These are phyloP conservation scores for Peterozyma toletana DNA, from an alignment of 805 yeast genomes.

Conservation along the genomic window DNA sequence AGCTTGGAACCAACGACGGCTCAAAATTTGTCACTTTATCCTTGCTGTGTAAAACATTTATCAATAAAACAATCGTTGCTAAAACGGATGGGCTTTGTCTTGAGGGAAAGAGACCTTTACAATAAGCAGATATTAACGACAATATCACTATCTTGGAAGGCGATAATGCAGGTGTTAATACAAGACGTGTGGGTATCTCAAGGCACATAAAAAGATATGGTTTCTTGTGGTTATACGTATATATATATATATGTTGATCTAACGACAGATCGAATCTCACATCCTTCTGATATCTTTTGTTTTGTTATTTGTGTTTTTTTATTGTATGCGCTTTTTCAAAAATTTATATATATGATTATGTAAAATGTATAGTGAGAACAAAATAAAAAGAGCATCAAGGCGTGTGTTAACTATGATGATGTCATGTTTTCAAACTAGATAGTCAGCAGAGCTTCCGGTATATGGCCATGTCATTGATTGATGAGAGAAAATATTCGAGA, in stretches of 20 bases:
- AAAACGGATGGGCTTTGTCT: conserved; percentile 30
- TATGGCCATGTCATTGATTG: background rate
- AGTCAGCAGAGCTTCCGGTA: background rate
- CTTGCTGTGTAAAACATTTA: conserved; percentile 21
- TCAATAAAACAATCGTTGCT: conserved; percentile 32
- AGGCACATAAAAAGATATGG: background rate
- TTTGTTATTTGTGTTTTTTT: too few species aligned
- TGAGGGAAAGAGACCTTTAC: conserved; percentile 31
- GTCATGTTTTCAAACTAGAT: background rate
- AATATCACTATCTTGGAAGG: conserved; percentile 49
- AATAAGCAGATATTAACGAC: conserved; percentile 38
- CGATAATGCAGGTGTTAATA: conserved; percentile 34
- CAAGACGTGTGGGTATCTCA: background rate
- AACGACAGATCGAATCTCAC: background rate
- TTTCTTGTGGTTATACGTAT: background rate
- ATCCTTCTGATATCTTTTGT: background rate
- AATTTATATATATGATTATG: too few species aligned
- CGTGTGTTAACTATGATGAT: too few species aligned
- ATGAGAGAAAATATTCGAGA: too few species aligned
- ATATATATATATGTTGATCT: background rate
- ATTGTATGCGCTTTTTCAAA: too few species aligned
- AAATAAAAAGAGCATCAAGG: too few species aligned
- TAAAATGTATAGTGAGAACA: too few species aligned
- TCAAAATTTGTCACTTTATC: conserved; percentile 15
- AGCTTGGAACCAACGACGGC: conserved; percentile 17